Base-by-base conservation (phyloP, 1,284 basidiomycete species). In the Fomes fomentarius region DNA sequence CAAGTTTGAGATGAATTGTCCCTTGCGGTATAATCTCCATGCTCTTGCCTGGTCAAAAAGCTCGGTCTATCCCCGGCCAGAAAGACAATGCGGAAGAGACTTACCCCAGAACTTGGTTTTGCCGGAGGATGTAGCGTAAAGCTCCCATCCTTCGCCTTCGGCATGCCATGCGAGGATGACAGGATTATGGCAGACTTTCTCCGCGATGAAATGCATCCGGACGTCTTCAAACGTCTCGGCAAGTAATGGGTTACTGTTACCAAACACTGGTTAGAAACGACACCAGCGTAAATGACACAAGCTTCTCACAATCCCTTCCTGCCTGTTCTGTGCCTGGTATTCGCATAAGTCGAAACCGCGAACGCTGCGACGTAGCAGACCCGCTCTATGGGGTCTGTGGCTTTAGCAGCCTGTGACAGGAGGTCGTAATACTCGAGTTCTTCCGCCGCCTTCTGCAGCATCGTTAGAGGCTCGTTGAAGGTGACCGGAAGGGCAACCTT, bases 31-130 rank as follows among this genome's bases (percentile, higher is more conserved):
- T 89, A 47, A 94, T 83, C 71, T 94, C 92, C 63, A 94, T 72
- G 62, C 89, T 91, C 75, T 92, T 93, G 14, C 91, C 91, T 92
- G 42, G 48, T 54, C 60, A 64, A 55, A 60, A 60, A 52, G 38
- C 44, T 60, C 55, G 56, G 57, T 58, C 44, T 19, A 57, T 55
- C 45, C 64, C 60, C 55, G 68, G 53, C 47, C 56, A 22, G 24
- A 9, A 49, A 63, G 43, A 57, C 45, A 47, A 59, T 42, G 52
- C 54, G 57, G 59, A 56, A 42, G 46, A 33, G 35, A 65, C 68
- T 47, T 69, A 90, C 93, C 93, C 89, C 92, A 94, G 71, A 95
- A 94, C 71, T 93, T 94, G 53, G 91, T 93, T 70, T 84, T 91
- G 22, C 89, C 92, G 60, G 82, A 80, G 30, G 84, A 87, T 1